Evolutionary conservation across 495 filamentous ascomycete genomes (phyloP).

Genomic region (Tuber indicum): DNA sequence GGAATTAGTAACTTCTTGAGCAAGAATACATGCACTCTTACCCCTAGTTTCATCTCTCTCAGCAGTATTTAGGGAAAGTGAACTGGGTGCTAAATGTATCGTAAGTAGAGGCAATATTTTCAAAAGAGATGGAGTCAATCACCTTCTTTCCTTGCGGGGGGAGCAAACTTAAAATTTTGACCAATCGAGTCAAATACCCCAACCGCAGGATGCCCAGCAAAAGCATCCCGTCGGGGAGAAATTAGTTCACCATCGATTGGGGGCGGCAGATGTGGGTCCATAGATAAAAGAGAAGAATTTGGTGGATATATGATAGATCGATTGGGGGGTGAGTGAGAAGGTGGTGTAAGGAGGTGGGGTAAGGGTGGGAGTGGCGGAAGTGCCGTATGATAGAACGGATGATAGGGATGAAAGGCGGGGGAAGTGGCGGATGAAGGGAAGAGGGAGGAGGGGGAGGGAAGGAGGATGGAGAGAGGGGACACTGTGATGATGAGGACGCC

Average conservation of each 20-base stretch:
- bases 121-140: background rate
- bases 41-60: background rate
- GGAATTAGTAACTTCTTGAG: background rate
- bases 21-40: background rate
- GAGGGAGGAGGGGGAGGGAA: background rate
- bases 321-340: background rate
- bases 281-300: background rate
- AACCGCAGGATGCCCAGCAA: slow-evolving; percentile 10
- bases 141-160: slow-evolving; percentile 19
- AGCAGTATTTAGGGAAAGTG: background rate
- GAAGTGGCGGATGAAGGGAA: background rate
- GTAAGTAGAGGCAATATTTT: background rate
- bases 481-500: background rate
- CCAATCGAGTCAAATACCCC: slow-evolving; percentile 24
- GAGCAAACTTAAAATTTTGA: slow-evolving; percentile 30
- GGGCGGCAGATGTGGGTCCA: background rate
- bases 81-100: background rate
- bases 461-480: background rate
- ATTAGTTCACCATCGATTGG: background rate
- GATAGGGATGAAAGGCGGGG: background rate
- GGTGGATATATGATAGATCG: background rate
- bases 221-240: background rate
- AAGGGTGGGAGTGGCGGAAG: background rate
- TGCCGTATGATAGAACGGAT: background rate
- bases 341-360: background rate